Evolutionary conservation across 805 yeast species (phyloP).

Genomic region (Debaryomyces hansenii): DNA sequence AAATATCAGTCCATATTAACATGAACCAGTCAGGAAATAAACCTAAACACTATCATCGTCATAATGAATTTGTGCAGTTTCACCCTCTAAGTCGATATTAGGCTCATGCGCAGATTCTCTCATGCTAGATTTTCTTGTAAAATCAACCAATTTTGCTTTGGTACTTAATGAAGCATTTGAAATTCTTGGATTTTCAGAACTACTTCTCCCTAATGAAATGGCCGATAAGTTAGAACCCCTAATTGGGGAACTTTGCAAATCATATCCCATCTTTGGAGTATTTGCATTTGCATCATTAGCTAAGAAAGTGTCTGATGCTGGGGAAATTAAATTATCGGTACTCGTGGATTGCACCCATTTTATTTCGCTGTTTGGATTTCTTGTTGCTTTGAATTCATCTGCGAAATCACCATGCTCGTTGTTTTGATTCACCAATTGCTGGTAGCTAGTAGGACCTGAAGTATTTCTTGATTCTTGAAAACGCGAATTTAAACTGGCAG

Average conservation of each 20-base stretch:
- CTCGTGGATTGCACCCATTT: constrained; percentile 25
- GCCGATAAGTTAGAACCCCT: constrained; percentile 19
- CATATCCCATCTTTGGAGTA: background rate
- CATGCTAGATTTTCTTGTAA: constrained; percentile 45
- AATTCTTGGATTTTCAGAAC: constrained; percentile 6
- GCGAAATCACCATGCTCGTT: constrained; percentile 16
- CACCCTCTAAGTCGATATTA: constrained; percentile 27
- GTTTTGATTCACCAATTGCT: constrained; percentile 9
- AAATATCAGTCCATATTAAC: too few relatives aligned
- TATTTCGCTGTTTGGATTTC: constrained; percentile 26
- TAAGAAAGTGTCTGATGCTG: constrained; percentile 11
- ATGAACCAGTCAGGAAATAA: too few relatives aligned
- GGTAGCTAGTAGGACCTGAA: constrained; percentile 15
- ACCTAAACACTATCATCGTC: constrained; percentile 20
- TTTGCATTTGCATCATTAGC: constrained; percentile 1
- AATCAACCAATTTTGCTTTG: constrained; percentile 47
- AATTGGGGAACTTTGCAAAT: constrained; percentile 7
- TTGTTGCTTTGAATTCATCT: constrained; percentile 32
- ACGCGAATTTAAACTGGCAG: constrained; percentile 17
- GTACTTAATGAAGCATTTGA: constrained; percentile 17
- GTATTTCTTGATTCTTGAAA: constrained; percentile 16
- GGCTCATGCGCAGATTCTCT: constrained; percentile 40
- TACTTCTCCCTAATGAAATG: constrained; percentile 14
- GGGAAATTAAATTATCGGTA: constrained; percentile 8
- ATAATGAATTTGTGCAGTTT: constrained; percentile 34